Base-by-base conservation (phyloP, 2,329 filamentous ascomycete genomes). In the Leptosphaerulina australis region DNA sequence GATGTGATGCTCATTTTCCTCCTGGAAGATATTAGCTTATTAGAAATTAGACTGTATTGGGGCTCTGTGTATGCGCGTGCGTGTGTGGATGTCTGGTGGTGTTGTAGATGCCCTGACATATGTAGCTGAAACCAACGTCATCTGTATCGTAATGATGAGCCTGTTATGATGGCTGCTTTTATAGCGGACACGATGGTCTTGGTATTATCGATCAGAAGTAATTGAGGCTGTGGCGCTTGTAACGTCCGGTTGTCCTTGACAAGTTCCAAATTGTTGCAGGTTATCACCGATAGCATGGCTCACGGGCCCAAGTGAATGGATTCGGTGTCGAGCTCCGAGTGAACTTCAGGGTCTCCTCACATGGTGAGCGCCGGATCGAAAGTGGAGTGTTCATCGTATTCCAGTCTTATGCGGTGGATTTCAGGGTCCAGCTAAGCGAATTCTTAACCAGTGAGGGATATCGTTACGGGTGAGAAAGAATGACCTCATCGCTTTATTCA, bases 161-260 rank as follows among this genome's bases (percentile, higher is more conserved):
- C 4, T 11, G 26, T 11, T 11, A 5, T 29, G 5, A 8, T 9
- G 31, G 33, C 11, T 8, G 28, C 18, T 25, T 31, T 35, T n/a
- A n/a, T 33, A 25, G 18, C 2, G 38, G 18, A 24, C 7, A 34
- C 46, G 47, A 44, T 50, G 34, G 12, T 28, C 47, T 50, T 40
- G 17, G 26, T 30, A 36, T 50, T n/a, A 41, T 14, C 30, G 36
- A 30, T 30, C 24, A 36, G 12, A 29, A 40, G 40, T 14, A 17
- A 18, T 14, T 21, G 35, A 18, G 34, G 40, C 40, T 35, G 34
- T 30, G 34, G 21, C 38, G 40, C 12, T 18, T 33, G 33, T 44
- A 25, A 38, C 24, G 34, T 21, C 24, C 4, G 26, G n/a, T n/a
- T 11, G 41, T 7, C 25, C n/a, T 41, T 29, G 26, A 30, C 26